These are phyloP conservation scores for Trichophyton rubrum DNA, from an alignment of 2,329 filamentous ascomycete genomes.

Conservation along the genomic window DNA sequence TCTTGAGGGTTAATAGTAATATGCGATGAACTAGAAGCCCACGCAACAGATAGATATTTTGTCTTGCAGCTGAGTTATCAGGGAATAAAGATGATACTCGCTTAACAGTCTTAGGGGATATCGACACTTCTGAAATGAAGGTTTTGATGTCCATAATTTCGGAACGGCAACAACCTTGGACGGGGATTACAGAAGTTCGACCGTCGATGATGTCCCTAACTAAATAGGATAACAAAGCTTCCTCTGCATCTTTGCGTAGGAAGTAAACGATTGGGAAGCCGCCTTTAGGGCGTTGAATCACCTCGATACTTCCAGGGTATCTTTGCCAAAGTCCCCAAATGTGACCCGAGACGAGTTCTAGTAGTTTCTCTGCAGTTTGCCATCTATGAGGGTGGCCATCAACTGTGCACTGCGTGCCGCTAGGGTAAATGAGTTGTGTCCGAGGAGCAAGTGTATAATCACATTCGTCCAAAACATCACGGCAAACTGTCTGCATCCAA, in stretches of 20 bases:
- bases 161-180: neutral
- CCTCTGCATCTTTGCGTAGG: slow-evolving; percentile 37
- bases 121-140: slow-evolving; percentile 8
- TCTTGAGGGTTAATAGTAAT: slow-evolving; percentile 43
- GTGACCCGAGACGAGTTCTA: slow-evolving; percentile 32
- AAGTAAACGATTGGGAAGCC: slow-evolving; percentile 49
- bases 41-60: slow-evolving; percentile 16
- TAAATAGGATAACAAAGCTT: slow-evolving; percentile 32
- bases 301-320: slow-evolving; percentile 39
- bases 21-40: slow-evolving; percentile 46
- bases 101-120: neutral
- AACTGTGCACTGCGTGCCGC: slow-evolving; percentile 40
- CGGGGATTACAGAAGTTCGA: slow-evolving; percentile 19
- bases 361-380: slow-evolving; percentile 42
- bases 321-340: slow-evolving; percentile 23
- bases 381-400: slow-evolving; percentile 46
- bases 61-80: slow-evolving; percentile 7
- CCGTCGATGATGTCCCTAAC: slow-evolving; percentile 30
- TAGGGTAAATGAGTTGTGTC: slow-evolving; percentile 52
- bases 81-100: slow-evolving; percentile 4
- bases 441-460: slow-evolving; percentile 50
- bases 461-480: slow-evolving; percentile 52
- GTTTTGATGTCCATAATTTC: slow-evolving; percentile 2
- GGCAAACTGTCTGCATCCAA: slow-evolving; percentile 38
- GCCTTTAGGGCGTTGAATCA: slow-evolving; percentile 27